These are phyloP conservation scores for Meyerozyma guilliermondii DNA, from an alignment of 1,139 yeast genomes.

Conservation along the genomic window DNA sequence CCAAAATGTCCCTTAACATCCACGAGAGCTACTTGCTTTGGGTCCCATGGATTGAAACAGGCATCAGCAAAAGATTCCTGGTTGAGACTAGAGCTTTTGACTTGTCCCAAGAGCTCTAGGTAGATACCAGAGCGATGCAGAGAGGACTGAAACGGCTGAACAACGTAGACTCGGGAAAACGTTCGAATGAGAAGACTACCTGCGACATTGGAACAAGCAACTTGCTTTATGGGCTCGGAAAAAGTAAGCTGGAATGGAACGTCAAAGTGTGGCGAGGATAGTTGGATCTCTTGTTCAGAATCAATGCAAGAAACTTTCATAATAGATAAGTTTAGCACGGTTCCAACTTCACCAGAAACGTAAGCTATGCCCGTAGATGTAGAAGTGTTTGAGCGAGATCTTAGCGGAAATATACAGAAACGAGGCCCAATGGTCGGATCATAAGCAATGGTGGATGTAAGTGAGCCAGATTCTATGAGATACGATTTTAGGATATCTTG, in stretches of 20 bases:
- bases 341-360: constrained; percentile 28
- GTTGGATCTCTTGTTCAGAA: constrained; percentile 2
- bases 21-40: constrained; percentile 34
- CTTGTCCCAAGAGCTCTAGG: neutral
- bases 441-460: constrained; percentile 23
- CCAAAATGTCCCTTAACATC: constrained; percentile 53
- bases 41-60: constrained; percentile 36
- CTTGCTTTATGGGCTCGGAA: constrained; percentile 37
- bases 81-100: constrained; percentile 13
- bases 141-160: constrained; percentile 6
- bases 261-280: constrained; percentile 12
- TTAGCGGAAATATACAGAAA: constrained; percentile 17
- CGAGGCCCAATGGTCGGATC: constrained; percentile 34
- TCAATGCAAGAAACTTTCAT: constrained; percentile 8
- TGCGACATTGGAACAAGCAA: constrained; percentile 12
- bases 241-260: constrained; percentile 21
- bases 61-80: constrained; percentile 43
- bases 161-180: constrained; percentile 18
- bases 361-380: constrained; percentile 23
- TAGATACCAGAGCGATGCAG: neutral
- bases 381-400: constrained; percentile 8
- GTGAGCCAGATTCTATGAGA: neutral
- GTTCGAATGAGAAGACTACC: constrained; percentile 22
- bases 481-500: constrained; percentile 2
- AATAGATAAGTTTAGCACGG: constrained; percentile 22